Evolutionary conservation across 2,329 filamentous ascomycete species (phyloP), one percentile per base, ranked within the genome.

Genomic region (Alternaria sp.): DNA sequence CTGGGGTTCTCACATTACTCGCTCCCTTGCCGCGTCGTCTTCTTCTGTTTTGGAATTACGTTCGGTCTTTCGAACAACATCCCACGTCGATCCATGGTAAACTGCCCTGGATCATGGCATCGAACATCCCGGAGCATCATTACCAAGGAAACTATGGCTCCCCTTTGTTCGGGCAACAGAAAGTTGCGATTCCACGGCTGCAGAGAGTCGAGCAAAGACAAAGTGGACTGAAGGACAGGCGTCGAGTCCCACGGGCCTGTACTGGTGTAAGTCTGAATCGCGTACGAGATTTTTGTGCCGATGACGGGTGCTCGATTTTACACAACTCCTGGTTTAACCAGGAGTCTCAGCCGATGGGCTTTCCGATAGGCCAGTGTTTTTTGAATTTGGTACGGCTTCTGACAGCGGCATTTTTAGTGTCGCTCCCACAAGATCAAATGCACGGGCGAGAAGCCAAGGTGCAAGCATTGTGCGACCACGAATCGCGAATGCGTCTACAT

Each of bases 361-460:
- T 9, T 43, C 50, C 18, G 50, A 59, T 61, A 60, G 55, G 50
- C 54, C 43, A 21, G 15, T n/a, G 11, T n/a, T 45, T 20, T 46
- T 53, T 18, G 14, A 28, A 53, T 54, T 41, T 54, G 37, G 46
- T 50, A 55, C 30, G 18, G 28, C 55, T 50, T 57, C 71, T 73
- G 55, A 73, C 57, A 28, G 47, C n/a, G 23, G 37, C 50, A 49
- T 41, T 20, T 67, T 41, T 70, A 74, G 71, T 82, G 80, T 68
- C 79, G 80, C 33, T 68, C 70, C 58, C 75, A 80, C 53, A 82
- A 82, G 68, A 79, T 81, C 68, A 82, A 80, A 62, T 82, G 80
- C 65, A 77, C 78, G 44, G 80, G 80, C 23, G 71, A 77, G 49
- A 72, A 67, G 41, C 80, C 80, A 23, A 55, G 63, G 6, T 82